Percentiles rank a stretch among this genome's conserved stretches.
phyloP scores from a whole-genome alignment of 495 filamentous ascomycete species.

The Talaromyces stipitatus region DNA sequence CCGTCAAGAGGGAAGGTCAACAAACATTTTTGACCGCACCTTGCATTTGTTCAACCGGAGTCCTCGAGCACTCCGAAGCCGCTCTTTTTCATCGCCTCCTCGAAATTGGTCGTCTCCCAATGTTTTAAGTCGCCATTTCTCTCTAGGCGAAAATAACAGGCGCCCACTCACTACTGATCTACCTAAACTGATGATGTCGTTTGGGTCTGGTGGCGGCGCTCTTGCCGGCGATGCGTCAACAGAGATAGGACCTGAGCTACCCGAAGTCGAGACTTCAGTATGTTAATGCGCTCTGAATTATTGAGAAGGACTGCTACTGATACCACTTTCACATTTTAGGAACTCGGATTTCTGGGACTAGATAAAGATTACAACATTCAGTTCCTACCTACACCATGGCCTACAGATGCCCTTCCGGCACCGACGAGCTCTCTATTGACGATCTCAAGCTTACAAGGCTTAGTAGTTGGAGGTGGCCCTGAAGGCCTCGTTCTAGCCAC shows the following conservation, averaged over 20 bases:
- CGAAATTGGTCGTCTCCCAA: conserved; percentile 24
- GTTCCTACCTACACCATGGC: conserved; percentile 73
- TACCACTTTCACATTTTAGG: conserved; percentile 33
- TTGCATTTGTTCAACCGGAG: conserved; percentile 31
- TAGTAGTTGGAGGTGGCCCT: conserved; percentile 83
- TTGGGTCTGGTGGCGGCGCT: conserved; percentile 41
- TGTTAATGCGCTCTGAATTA: conserved; percentile 7
- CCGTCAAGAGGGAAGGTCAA: conserved; percentile 19
- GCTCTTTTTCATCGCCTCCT: conserved; percentile 25
- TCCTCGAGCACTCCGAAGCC: conserved; percentile 33
- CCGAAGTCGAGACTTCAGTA: conserved; percentile 44
- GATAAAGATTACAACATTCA: conserved; percentile 75
- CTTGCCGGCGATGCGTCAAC: conserved; percentile 20
- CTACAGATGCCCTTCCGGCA: conserved; percentile 60
- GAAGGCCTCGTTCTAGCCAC: conserved; percentile 67
- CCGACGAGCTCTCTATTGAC: conserved; percentile 79
- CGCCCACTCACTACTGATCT: conserved; percentile 33
- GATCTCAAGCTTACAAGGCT: conserved; percentile 69
- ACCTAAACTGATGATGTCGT: conserved; percentile 57
- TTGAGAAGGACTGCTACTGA: background rate
- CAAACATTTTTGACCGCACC: conserved; percentile 35
- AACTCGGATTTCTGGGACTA: conserved; percentile 74
- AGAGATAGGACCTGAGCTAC: conserved; percentile 37
- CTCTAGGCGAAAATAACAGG: conserved; percentile 27
- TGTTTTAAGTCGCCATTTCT: conserved; percentile 25